Percentiles rank a stretch among this genome's conserved stretches.
These are phyloP conservation scores for Calvatia gigantea DNA, from an alignment of 768 basidiomycete species.

Conservation along the genomic window DNA sequence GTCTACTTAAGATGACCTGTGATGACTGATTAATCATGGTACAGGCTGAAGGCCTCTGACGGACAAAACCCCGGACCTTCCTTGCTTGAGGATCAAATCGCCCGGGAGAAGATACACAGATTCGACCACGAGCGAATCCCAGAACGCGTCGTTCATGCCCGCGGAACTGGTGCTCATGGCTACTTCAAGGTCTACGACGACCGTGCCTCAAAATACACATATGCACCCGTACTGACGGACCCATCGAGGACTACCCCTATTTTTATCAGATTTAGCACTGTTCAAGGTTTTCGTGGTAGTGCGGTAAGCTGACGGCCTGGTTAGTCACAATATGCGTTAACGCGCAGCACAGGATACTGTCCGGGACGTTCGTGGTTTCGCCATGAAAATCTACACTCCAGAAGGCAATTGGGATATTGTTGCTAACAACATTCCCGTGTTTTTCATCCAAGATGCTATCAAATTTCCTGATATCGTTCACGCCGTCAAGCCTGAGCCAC, in stretches of 20 bases:
- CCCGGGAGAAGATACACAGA: constrained; percentile 70
- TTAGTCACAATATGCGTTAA: not conserved
- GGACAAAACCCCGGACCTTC: constrained; percentile 58
- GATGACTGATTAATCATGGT: not conserved
- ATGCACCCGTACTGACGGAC: constrained; percentile 70
- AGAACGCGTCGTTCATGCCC: constrained; percentile 73
- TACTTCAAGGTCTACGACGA: constrained; percentile 74
- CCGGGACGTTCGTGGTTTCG: constrained; percentile 86
- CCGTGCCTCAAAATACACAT: constrained; percentile 67
- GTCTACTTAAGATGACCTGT: constrained; percentile 12
- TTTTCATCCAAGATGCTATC: constrained; percentile 78
- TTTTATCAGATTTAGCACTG: constrained; percentile 85
- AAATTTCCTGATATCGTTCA: constrained; percentile 88
- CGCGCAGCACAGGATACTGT: constrained; percentile 52
- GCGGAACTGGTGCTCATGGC: constrained; percentile 79
- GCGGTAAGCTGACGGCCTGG: constrained; percentile 48
- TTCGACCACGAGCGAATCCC: constrained; percentile 92
- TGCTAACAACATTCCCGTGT: constrained; percentile 80
- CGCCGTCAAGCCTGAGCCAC: constrained; percentile 82
- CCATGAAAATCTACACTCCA: constrained; percentile 76
- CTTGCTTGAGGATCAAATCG: constrained; percentile 75
- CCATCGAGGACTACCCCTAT: constrained; percentile 67
- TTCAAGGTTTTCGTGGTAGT: constrained; percentile 77
- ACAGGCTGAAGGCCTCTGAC: constrained; percentile 53
- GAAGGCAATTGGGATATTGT: constrained; percentile 90